Percentiles rank a stretch among this genome's conserved stretches.
These are phyloP conservation scores for Ajuga chamaepitys DNA, from an alignment of 257 asterid species.

Conservation along the genomic window DNA sequence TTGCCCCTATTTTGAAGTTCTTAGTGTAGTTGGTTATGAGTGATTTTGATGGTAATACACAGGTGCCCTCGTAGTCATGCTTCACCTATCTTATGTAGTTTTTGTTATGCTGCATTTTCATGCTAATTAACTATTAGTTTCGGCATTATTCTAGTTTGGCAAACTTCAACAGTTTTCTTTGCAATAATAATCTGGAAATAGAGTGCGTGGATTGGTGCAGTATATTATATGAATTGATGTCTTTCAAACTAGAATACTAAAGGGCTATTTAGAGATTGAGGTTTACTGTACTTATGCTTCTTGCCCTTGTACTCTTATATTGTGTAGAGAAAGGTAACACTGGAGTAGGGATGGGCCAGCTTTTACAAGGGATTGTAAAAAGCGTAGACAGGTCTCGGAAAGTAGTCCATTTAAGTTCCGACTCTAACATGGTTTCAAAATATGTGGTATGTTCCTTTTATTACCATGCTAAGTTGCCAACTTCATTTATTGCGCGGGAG, in stretches of 20 bases:
- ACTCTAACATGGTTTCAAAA: conserved; percentile 53
- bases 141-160: background rate
- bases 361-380: conserved; percentile 77
- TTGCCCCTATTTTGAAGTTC: background rate
- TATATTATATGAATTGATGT: background rate
- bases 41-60: background rate
- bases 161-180: background rate
- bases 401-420: conserved; percentile 71
- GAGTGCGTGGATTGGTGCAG: background rate
- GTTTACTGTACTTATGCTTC: background rate
- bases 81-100: background rate
- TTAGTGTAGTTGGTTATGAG: background rate
- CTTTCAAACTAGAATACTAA: too few species aligned
- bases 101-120: background rate
- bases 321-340: conserved; percentile 32
- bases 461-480: background rate
- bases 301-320: background rate
- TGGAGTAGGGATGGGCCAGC: conserved; percentile 51
- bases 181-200: conserved; percentile 5
- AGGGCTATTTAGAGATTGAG: background rate
- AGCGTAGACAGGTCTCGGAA: conserved; percentile 68
- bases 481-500: background rate
- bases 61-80: conserved; percentile 1
- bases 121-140: background rate
- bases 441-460: conserved; percentile 58